These are phyloP conservation scores for Malbranchea zuffiana DNA, from an alignment of 2,329 filamentous ascomycete genomes.

Conservation along the genomic window DNA sequence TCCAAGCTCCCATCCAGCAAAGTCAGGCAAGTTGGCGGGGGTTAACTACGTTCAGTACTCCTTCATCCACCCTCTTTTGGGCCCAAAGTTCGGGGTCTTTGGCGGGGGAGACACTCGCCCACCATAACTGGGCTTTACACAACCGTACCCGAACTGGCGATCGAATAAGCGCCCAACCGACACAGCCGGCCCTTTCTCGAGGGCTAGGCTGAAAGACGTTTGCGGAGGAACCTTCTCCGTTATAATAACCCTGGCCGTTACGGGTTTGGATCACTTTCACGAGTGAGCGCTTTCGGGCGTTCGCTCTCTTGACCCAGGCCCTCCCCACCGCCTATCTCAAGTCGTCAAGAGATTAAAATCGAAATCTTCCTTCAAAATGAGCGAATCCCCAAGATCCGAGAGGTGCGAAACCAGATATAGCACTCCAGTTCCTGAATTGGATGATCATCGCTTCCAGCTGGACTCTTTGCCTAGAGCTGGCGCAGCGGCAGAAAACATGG, in stretches of 20 bases:
- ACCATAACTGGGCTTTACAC: slow-evolving; percentile 65
- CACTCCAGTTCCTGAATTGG: slow-evolving; percentile 56
- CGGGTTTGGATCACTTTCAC: slow-evolving; percentile 11
- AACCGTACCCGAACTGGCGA: slow-evolving; percentile 25
- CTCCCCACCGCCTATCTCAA: slow-evolving; percentile 8
- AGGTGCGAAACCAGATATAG: slow-evolving; percentile 50
- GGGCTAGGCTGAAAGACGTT: slow-evolving; percentile 34
- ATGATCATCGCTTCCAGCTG: slow-evolving; percentile 63
- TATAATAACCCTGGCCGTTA: slow-evolving; percentile 15
- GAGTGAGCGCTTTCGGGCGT: slow-evolving; percentile 13
- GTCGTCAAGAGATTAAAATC: background rate
- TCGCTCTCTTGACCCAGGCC: no score
- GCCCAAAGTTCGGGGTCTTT: slow-evolving; percentile 88
- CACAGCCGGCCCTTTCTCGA: slow-evolving; percentile 32
- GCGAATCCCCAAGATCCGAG: slow-evolving; percentile 54
- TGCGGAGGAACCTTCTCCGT: slow-evolving; percentile 16
- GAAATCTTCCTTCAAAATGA: slow-evolving; percentile 26
- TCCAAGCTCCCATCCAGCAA: slow-evolving; percentile 25
- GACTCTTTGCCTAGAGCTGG: slow-evolving; percentile 27
- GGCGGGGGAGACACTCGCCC: slow-evolving; percentile 95
- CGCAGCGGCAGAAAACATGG: slow-evolving; percentile 30
- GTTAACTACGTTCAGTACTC: slow-evolving; percentile 59
- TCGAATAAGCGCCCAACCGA: slow-evolving; percentile 23
- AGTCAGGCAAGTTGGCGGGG: slow-evolving; percentile 90
- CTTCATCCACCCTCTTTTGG: slow-evolving; percentile 78